Evolutionary conservation across 2,329 filamentous ascomycete species (phyloP).

Genomic region (Phyllosticta paracitricarpa): DNA sequence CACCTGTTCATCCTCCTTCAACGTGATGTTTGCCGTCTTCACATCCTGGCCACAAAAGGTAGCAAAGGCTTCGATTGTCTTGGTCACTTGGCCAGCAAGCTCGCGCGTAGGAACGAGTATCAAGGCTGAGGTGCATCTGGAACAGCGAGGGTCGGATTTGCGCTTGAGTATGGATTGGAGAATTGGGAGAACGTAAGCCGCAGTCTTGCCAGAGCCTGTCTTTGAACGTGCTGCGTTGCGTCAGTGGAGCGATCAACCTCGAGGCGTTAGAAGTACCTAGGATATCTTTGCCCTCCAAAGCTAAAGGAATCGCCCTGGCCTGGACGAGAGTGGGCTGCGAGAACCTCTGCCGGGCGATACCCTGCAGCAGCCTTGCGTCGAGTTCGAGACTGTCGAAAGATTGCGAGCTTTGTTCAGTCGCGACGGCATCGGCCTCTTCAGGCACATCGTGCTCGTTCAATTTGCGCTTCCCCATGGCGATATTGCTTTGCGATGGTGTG

Average conservation of each 20-base stretch:
- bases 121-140: constrained; percentile 58
- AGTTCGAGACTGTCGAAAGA: constrained; percentile 69
- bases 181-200: constrained; percentile 88
- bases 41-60: constrained; percentile 79
- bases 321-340: constrained; percentile 82
- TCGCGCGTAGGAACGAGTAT: constrained; percentile 92
- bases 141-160: constrained; percentile 53
- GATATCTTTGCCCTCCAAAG: constrained; percentile 79
- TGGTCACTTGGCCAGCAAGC: constrained; percentile 82
- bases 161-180: constrained; percentile 72
- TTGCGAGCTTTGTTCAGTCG: constrained; percentile 3
- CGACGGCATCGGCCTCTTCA: constrained; percentile 19
- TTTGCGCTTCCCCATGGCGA: constrained; percentile 33
- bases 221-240: constrained; percentile 63
- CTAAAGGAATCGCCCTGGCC: constrained; percentile 75
- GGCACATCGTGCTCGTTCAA: constrained; percentile 39
- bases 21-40: constrained; percentile 73
- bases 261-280: constrained; percentile 39
- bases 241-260: constrained; percentile 12
- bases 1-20: constrained; percentile 82
- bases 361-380: constrained; percentile 77
- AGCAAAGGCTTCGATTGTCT: constrained; percentile 65
- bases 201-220: constrained; percentile 94
- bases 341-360: constrained; percentile 75
- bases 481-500: too few relatives aligned